Percentiles rank a stretch among this genome's conserved stretches.
Evolutionary conservation across 257 asterid species (phyloP).

Genomic region (Prunella vulgaris): DNA sequence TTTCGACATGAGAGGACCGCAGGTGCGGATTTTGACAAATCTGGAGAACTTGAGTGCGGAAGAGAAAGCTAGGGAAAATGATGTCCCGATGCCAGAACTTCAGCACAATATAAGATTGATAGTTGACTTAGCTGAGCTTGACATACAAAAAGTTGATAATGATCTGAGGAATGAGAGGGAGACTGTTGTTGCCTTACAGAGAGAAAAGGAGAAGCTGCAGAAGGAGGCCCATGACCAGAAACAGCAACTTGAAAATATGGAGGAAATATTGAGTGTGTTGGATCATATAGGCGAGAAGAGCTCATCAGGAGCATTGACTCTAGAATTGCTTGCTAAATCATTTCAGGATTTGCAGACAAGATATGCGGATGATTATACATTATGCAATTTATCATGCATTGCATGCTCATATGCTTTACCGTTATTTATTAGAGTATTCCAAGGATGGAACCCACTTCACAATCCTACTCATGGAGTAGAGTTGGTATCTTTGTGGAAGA

Average conservation of each 20-base stretch:
- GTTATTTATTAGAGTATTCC: constrained; percentile 68
- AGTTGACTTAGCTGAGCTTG: constrained; percentile 69
- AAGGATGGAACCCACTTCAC: constrained; percentile 95
- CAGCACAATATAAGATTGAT: constrained; percentile 77
- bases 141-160: constrained; percentile 69
- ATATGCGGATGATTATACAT: constrained; percentile 56
- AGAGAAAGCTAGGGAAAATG: constrained; percentile 64
- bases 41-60: constrained; percentile 85
- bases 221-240: constrained; percentile 53
- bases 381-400: constrained; percentile 72
- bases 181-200: constrained; percentile 72
- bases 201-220: constrained; percentile 75
- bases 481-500: constrained; percentile 64
- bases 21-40: constrained; percentile 82
- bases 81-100: constrained; percentile 91
- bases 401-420: constrained; percentile 90
- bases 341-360: constrained; percentile 57
- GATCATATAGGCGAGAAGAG: constrained; percentile 58
- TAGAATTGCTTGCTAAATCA: constrained; percentile 65
- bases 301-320: constrained; percentile 53
- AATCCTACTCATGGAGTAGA: constrained; percentile 77
- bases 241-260: constrained; percentile 68
- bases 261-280: constrained; percentile 42
- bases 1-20: constrained; percentile 97
- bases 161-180: constrained; percentile 89